Evolutionary conservation across 2,329 filamentous ascomycete species (phyloP), one percentile per base, ranked within the genome.

Genomic region (Scortechinia acanthostroma): DNA sequence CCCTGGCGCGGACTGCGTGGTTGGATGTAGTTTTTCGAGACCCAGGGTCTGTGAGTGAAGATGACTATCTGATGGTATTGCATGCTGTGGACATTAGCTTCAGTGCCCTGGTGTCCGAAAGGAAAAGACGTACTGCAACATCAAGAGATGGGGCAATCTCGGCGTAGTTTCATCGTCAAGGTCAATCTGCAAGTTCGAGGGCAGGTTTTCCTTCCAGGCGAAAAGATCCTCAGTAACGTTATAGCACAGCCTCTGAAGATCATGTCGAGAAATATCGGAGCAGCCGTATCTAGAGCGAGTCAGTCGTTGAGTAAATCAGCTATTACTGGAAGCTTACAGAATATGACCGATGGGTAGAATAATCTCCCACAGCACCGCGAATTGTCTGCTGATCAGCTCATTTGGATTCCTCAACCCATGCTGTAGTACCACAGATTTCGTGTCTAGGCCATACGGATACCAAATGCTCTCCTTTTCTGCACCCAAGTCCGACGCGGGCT

Each of bases 321-420:
- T 46, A 33, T 47, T 57, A 44, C 19, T 52, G 44, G 21, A 23
- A n/a, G 47, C 60, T 45, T 46, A 65, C 59, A 69, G 49, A 21
- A 68, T 64, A 49, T 68, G 63, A 3, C 63, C 62, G 10, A 66
- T 58, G 1, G 65, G 63, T 15, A 63, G 63, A 15, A 68, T 62
- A 44, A 65, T 65, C 46, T 69, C 65, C 58, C 64, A 68, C 0
- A 69, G 50, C n/a, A 62, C 52, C 1, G 64, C 58, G 33, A 65
- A 49, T 10, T 53, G 48, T 28, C 49, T 45, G 17, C 45, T 47
- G 16, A 55, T 51, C 10, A 47, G 21, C 4, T 45, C 43, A 22
- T 52, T 58, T 25, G 44, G 46, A 44, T 46, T 35, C 14, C 21
- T 20, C 5, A 45, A 21, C n/a, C 28, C 15, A 14, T 14, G 16